Conservation (phyloP, 2,329 filamentous ascomycete species). For the Dryadomyces quercivorus region DNA sequence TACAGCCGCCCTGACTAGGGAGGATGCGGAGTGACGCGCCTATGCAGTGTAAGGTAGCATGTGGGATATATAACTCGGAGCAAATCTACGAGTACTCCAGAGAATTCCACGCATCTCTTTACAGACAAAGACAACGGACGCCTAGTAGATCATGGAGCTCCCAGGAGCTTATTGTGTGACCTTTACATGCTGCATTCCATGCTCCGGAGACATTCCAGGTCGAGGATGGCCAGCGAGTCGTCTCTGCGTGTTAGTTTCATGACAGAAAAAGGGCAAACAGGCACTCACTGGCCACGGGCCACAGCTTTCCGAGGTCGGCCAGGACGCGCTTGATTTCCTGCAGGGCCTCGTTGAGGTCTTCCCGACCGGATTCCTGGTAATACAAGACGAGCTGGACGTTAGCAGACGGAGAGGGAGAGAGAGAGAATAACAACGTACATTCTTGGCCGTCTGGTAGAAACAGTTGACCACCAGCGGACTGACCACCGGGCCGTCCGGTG, state of each 20-base stretch:
- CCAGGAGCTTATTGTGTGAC: too few species aligned
- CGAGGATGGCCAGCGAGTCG: background rate
- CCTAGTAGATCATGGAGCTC: too few species aligned
- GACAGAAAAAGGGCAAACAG: background rate
- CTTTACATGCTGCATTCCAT: background rate
- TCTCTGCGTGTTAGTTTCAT: background rate
- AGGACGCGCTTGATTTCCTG: background rate
- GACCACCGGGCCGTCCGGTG: background rate
- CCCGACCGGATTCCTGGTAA: conserved; percentile 2
- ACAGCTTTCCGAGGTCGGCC: background rate
- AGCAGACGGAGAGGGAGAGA: background rate
- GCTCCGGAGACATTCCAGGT: background rate
- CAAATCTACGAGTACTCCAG: too few species aligned
- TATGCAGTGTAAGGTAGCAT: too few species aligned
- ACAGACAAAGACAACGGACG: too few species aligned
- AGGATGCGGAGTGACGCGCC: too few species aligned
- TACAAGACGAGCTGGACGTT: conserved; percentile 3
- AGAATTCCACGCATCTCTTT: too few species aligned
- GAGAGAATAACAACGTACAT: background rate
- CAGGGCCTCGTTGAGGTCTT: background rate
- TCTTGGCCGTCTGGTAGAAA: conserved; percentile 7
- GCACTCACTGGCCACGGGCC: conserved; percentile 5
- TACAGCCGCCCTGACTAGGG: too few species aligned
- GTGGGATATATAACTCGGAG: too few species aligned
- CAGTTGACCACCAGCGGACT: conserved; percentile 6